phyloP scores from a whole-genome alignment of 2,329 filamentous ascomycete genomes.

The Colletotrichum theobromicola region DNA sequence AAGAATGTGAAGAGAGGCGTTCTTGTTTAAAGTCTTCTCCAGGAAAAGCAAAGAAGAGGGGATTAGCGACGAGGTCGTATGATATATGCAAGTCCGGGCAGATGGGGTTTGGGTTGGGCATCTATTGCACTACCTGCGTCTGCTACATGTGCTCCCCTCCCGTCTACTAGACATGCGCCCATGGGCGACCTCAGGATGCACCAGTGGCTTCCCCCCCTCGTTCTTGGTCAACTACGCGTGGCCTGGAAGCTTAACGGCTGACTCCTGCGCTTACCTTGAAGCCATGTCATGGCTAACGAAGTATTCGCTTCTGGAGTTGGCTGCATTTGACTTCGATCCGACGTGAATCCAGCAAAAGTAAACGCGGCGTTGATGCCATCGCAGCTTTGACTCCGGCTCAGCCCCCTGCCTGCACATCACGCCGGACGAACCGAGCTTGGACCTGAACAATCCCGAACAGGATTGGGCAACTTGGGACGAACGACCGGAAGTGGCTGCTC shows the following conservation, averaged over 20 bases:
- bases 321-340: background rate
- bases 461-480: background rate
- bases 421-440: constrained; percentile 16
- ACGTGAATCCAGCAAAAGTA: background rate
- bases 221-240: constrained; percentile 3
- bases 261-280: constrained; percentile 1
- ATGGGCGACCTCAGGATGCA: constrained; percentile 8
- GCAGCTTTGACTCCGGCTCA: constrained; percentile 6
- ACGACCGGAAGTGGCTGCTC: constrained; percentile 16
- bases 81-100: constrained; percentile 7
- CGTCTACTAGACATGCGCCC: background rate
- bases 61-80: background rate
- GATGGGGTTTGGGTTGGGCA: background rate
- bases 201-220: background rate
- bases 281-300: background rate
- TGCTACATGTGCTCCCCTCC: background rate
- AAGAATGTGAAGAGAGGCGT: background rate
- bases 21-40: background rate
- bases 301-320: background rate
- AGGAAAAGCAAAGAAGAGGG: background rate
- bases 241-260: constrained; percentile 5
- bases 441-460: background rate
- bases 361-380: background rate
- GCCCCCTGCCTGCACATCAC: background rate
- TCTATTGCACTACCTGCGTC: background rate